phyloP scores from a whole-genome alignment of 192 early-diverging fungal species.

The Rhizoclosmatium sp. region DNA sequence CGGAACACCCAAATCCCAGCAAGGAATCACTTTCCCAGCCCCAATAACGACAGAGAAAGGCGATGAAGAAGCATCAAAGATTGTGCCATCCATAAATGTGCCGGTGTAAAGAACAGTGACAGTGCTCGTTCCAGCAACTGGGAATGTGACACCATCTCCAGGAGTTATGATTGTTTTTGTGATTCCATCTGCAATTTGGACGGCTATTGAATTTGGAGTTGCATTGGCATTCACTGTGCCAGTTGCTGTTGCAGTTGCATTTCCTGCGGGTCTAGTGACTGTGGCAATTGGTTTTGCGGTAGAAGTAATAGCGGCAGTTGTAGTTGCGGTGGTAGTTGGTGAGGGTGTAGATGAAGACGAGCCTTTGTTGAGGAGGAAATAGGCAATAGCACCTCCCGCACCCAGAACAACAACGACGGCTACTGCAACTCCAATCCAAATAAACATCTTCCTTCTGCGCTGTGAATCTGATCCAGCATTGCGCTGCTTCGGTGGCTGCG shows the following conservation, averaged over 20 bases:
- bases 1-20: slow-evolving; percentile 2
- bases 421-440: neutral
- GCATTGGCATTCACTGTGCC: neutral
- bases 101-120: neutral
- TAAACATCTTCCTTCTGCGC: too few species aligned
- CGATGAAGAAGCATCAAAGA: neutral
- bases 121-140: neutral
- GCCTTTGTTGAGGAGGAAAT: neutral
- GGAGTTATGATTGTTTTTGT: neutral
- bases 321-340: neutral
- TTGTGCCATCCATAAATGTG: neutral
- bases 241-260: neutral
- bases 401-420: neutral
- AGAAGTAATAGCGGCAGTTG: neutral
- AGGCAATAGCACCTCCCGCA: neutral
- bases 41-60: slow-evolving; percentile 1
- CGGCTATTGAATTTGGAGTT: neutral
- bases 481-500: too few species aligned
- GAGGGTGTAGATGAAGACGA: neutral
- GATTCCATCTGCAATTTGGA: neutral
- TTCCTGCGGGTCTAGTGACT: neutral
- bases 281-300: neutral
- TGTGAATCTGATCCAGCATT: too few species aligned
- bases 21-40: neutral
- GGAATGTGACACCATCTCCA: slow-evolving; percentile 9